Evolutionary conservation across 208 protist species (phyloP), one percentile per base, ranked within the genome.

Genomic region (Naegleria gruberi): DNA sequence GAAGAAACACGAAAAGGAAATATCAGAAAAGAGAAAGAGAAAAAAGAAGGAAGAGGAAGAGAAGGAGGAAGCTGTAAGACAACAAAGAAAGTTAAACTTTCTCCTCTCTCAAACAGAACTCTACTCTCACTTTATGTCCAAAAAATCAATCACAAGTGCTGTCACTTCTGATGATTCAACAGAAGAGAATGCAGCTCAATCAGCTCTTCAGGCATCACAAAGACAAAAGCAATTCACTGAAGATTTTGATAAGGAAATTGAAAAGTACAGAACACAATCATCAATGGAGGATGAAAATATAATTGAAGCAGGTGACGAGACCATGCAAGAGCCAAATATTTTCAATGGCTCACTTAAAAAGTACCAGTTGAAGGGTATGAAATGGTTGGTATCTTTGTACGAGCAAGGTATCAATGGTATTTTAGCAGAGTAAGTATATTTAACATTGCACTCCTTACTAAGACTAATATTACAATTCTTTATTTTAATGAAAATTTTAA

Each of bases 351-450:
- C 47, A 43, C 95, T 99, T 92, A 95, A 98, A 45, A 93, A 96
- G 30, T 99, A 99, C 90, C 99, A 99, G 93, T 85, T 99, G 10
- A 95, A 98, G 90, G 99, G 98, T 23, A 95, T 99, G 15, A 99
- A 99, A 91, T 99, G 99, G 99, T 91, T 99, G 34, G 94, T 99
- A 34, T 93, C 94, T 41, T 93, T 99, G 30, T 98, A 98, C 91
- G 95, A 98, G 44, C 94, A 97, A 88, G 97, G 97, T 85, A 97
- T 99, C 91, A 99, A 99, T 92, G 98, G 98, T 40, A 99, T 99
- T 89, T 94, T 99, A 19, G 98, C 98, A 6, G 99, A 99, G 93
- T 98, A 99, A 94, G 99, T 99, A 65, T 10, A 55, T 55, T 55
- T 55, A 55, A 55, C 15, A 55, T 55, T 55, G 46, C 46, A 5